Conservation (phyloP, 441 rosid genomes). For the Gossypium lobatum region DNA sequence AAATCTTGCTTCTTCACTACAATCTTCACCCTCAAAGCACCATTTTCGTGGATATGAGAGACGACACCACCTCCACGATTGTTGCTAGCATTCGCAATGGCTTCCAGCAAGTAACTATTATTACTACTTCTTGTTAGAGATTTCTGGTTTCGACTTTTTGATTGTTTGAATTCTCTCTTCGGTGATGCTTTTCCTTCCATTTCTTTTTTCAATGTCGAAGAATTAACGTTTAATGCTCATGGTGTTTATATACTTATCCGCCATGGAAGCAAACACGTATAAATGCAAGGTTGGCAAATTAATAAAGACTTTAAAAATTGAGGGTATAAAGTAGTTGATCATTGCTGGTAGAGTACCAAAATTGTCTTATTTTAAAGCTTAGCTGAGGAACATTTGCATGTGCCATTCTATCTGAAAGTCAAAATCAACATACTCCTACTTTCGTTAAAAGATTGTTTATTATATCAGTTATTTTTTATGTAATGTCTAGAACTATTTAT, state of each 20-base stretch:
- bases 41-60: constrained; percentile 20
- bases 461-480: too few species aligned
- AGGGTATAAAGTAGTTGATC: not conserved
- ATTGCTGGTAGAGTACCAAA: not conserved
- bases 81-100: constrained; percentile 18
- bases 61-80: constrained; percentile 7
- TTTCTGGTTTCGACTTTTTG: constrained; percentile 14
- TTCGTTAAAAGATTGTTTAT: too few species aligned
- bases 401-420: not conserved
- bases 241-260: too few species aligned
- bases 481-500: too few species aligned
- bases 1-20: constrained; percentile 33
- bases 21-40: constrained; percentile 34
- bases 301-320: too few species aligned
- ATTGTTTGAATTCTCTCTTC: constrained; percentile 10
- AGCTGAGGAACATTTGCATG: not conserved
- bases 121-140: constrained; percentile 15
- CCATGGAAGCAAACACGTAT: too few species aligned
- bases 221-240: too few species aligned
- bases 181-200: constrained; percentile 19
- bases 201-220: too few species aligned
- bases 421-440: too few species aligned
- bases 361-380: not conserved
- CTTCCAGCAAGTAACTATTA: constrained; percentile 15
- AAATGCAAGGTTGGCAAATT: not conserved